phyloP scores from a whole-genome alignment of 2,329 filamentous ascomycete species.

The Cadophora malorum region DNA sequence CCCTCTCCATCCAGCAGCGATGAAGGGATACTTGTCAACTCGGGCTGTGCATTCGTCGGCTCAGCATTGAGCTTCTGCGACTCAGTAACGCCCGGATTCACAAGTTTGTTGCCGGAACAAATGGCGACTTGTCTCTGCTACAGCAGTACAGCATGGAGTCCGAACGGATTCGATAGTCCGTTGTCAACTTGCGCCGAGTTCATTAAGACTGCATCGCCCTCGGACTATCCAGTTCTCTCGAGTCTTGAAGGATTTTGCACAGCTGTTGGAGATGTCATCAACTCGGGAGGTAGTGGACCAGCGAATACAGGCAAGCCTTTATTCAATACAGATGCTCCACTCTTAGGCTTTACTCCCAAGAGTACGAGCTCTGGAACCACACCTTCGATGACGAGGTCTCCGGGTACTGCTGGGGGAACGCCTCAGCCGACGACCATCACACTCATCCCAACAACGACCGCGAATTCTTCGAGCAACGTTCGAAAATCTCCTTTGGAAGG shows the following conservation, averaged over 20 bases:
- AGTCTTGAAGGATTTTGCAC: conserved; percentile 29
- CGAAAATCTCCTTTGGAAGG: neutral
- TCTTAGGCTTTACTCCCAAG: neutral
- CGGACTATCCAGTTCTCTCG: conserved; percentile 18
- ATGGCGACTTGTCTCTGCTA: conserved; percentile 38
- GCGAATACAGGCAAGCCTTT: conserved; percentile 6
- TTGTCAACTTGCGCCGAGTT: conserved; percentile 30
- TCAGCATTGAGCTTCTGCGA: conserved; percentile 27
- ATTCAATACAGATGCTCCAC: neutral
- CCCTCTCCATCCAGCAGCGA: conserved; percentile 10
- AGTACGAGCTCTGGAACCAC: neutral
- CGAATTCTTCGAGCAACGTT: neutral
- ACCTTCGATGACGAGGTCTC: neutral
- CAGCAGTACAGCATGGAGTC: conserved; percentile 28
- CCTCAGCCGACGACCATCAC: conserved; percentile 4
- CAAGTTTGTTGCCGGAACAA: conserved; percentile 4
- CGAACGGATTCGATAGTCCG: conserved; percentile 31
- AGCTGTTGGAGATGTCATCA: conserved; percentile 28
- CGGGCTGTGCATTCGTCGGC: conserved; percentile 17
- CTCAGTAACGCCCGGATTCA: conserved; percentile 29
- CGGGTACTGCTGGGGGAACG: neutral
- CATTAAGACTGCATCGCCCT: conserved; percentile 25
- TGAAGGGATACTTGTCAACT: neutral
- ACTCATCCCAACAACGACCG: neutral
- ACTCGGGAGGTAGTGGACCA: neutral